Conservation (phyloP, 495 filamentous ascomycete genomes). For the Bathelium albidoporum region DNA sequence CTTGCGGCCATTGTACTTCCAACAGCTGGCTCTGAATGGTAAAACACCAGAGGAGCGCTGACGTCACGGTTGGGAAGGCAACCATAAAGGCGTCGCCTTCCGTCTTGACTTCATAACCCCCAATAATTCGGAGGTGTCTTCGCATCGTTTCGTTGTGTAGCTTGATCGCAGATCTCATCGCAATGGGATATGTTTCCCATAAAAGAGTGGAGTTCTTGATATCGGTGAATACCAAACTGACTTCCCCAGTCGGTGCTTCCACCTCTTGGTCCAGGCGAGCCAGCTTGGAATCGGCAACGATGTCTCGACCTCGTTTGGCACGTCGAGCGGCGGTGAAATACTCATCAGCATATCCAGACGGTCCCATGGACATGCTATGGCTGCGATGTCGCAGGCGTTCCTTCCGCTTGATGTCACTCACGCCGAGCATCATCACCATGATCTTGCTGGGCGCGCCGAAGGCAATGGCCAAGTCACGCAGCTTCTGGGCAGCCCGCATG, state of each 20-base stretch:
- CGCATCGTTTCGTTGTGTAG: slow-evolving; percentile 94
- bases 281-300: slow-evolving; percentile 67
- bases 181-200: slow-evolving; percentile 91
- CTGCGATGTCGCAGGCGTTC: slow-evolving; percentile 62
- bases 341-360: slow-evolving; percentile 58
- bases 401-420: slow-evolving; percentile 77
- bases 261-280: slow-evolving; percentile 79
- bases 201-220: slow-evolving; percentile 96
- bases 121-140: slow-evolving; percentile 82
- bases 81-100: slow-evolving; percentile 99
- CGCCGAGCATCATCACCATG: slow-evolving; percentile 96
- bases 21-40: slow-evolving; percentile 81
- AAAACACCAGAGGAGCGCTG: slow-evolving; percentile 90
- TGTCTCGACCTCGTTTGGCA: slow-evolving; percentile 55
- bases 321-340: slow-evolving; percentile 50
- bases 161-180: slow-evolving; percentile 92
- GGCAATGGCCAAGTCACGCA: slow-evolving; percentile 88
- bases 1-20: slow-evolving; percentile 82
- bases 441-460: slow-evolving; percentile 89
- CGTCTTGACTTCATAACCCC: slow-evolving; percentile 97
- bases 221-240: slow-evolving; percentile 95
- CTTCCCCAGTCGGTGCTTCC: slow-evolving; percentile 75
- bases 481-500: slow-evolving; percentile 93
- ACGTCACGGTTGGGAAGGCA: slow-evolving; percentile 88
- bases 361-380: slow-evolving; percentile 70